Evolutionary conservation across 129 eudicot genomes (phyloP), one percentile per base, ranked within the genome.

Genomic region (Arctium minus): DNA sequence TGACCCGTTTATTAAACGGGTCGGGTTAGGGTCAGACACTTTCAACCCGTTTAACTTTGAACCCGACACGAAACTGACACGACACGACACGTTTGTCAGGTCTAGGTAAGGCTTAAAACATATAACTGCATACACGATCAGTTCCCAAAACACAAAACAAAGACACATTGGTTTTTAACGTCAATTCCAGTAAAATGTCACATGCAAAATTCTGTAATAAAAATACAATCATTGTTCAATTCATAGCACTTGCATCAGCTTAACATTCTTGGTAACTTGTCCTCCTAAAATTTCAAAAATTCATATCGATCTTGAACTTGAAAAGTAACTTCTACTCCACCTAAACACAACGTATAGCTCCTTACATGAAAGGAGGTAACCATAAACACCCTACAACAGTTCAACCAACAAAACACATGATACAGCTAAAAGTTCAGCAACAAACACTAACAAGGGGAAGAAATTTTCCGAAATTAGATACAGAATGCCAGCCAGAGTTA

Each of bases 181-280:
- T 11, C 80, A 36, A 33, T 8, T 33, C 29, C 1, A 76, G 71
- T 10, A 22, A 22, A 17, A 74, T 64, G 12, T 83, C 29, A 40
- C 69, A 38, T 56, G 8, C 83, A 40, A 35, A 60, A 17, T 53
- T 78, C 17, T 30, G 80, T 31, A 38, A 22, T 72, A 56, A 15
- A 42, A 18, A 73, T 33, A 79, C 32, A 79, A 79, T 74, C 87
- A 84, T 84, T 84, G 44, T 30, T 78, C 74, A 72, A 40, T 9
- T 39, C n/a, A 30, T 30, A 64, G 62, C 37, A 36, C 3, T 22
- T 27, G 72, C 29, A 12, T 13, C 32, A 78, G 4, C 35, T 38
- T 70, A 32, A 70, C 68, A 56, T 32, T 67, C 12, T 70, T 18
- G 0, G n/a, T 70, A 83, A 36, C 38, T 31, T 75, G 31, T 27